These are phyloP conservation scores for Plasmodium adleri DNA, from an alignment of 169 alveolate genomes.

Conservation along the genomic window DNA sequence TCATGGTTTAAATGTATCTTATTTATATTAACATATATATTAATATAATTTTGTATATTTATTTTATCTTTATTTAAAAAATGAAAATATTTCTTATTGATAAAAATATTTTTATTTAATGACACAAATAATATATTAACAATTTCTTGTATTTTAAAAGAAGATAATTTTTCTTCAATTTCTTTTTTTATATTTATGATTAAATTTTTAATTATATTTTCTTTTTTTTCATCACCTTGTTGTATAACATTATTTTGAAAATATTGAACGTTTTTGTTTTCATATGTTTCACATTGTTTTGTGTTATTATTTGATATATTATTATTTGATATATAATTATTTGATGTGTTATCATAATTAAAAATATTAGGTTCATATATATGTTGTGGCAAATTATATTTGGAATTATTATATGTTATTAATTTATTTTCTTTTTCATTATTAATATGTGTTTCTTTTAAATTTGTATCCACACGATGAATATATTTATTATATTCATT, in stretches of 20 bases:
- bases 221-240: neutral
- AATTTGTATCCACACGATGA: too few relatives aligned
- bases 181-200: neutral
- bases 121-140: slow-evolving; percentile 49
- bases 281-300: neutral
- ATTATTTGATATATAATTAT: neutral
- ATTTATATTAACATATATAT: slow-evolving; percentile 28
- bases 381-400: too few relatives aligned
- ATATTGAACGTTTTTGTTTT: neutral
- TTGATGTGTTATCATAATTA: too few relatives aligned
- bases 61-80: slow-evolving; percentile 34
- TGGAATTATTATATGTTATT: too few relatives aligned
- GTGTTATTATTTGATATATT: neutral
- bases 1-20: neutral
- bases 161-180: slow-evolving; percentile 36
- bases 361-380: neutral
- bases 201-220: slow-evolving; percentile 12
- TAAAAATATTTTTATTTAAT: slow-evolving; percentile 8
- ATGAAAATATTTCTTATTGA: slow-evolving; percentile 44
- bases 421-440: too few relatives aligned
- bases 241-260: neutral
- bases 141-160: slow-evolving; percentile 69
- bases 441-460: too few relatives aligned
- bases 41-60: slow-evolving; percentile 33
- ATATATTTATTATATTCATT: too few relatives aligned